Conservation (phyloP, 2,329 filamentous ascomycete genomes). For the Monosporascus sp. region DNA sequence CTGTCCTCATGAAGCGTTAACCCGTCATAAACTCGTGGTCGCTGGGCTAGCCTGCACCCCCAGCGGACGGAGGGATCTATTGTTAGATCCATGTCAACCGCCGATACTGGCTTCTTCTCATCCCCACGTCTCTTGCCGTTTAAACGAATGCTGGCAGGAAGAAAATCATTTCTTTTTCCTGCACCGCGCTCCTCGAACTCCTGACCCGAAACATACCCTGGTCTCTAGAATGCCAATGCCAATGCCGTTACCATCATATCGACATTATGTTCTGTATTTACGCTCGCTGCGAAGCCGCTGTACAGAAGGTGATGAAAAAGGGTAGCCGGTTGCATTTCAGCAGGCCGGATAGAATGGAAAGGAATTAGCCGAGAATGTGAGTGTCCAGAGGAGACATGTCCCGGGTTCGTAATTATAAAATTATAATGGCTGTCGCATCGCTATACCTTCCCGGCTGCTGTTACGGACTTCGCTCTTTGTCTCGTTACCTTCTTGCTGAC, state of each 20-base stretch:
- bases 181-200: slow-evolving; percentile 43
- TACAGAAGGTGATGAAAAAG: slow-evolving; percentile 26
- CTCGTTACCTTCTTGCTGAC: slow-evolving; percentile 65
- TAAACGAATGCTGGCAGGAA: slow-evolving; percentile 43
- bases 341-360: slow-evolving; percentile 19
- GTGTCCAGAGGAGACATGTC: slow-evolving; percentile 5
- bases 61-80: slow-evolving; percentile 22
- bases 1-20: slow-evolving; percentile 12
- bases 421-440: slow-evolving; percentile 8
- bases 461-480: slow-evolving; percentile 41
- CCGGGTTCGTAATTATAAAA: slow-evolving; percentile 13
- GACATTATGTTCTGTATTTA: slow-evolving; percentile 47
- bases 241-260: slow-evolving; percentile 43
- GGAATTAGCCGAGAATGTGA: slow-evolving; percentile 19
- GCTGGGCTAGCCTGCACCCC: slow-evolving; percentile 30
- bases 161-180: slow-evolving; percentile 28
- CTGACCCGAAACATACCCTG: slow-evolving; percentile 35
- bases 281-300: slow-evolving; percentile 33
- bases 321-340: slow-evolving; percentile 23
- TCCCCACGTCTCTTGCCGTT: slow-evolving; percentile 23
- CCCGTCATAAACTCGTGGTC: slow-evolving; percentile 18
- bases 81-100: slow-evolving; percentile 9
- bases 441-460: slow-evolving; percentile 41
- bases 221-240: slow-evolving; percentile 44
- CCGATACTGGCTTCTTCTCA: slow-evolving; percentile 7